Conservation (phyloP, 2,329 filamentous ascomycete species). For the Cordyceps cicadae region DNA sequence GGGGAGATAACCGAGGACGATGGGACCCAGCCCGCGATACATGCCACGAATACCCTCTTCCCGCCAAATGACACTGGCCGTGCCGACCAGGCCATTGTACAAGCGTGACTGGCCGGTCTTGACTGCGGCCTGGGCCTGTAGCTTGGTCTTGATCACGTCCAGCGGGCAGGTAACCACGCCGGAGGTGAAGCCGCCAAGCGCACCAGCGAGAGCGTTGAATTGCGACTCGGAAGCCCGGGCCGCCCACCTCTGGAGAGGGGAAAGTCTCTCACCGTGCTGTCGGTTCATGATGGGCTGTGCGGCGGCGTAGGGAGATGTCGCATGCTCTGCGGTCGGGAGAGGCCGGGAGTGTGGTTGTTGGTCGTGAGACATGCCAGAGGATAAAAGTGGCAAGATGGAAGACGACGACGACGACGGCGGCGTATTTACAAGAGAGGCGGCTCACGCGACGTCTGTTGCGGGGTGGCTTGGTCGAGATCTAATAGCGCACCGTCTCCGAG, state of each 20-base stretch:
- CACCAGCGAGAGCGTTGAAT: constrained; percentile 80
- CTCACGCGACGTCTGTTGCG: not conserved
- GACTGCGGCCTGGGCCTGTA: constrained; percentile 73
- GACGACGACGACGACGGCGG: not conserved
- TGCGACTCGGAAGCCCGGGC: constrained; percentile 49
- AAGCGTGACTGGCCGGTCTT: constrained; percentile 48
- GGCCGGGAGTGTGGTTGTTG: constrained; percentile 27
- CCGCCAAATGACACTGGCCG: constrained; percentile 73
- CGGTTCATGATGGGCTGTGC: not conserved
- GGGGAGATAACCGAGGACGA: constrained; percentile 89
- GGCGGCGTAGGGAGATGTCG: constrained; percentile 26
- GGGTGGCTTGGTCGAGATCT: not conserved
- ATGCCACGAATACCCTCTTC: constrained; percentile 85
- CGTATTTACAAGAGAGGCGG: not conserved
- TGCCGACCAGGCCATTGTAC: constrained; percentile 83
- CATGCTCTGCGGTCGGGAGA: constrained; percentile 28
- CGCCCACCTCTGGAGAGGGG: constrained; percentile 48
- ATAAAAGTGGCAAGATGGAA: not conserved
- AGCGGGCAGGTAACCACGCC: constrained; percentile 93
- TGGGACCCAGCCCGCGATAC: constrained; percentile 88
- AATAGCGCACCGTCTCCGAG: constrained; percentile 13
- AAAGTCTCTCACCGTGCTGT: constrained; percentile 24
- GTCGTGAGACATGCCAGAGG: constrained; percentile 44
- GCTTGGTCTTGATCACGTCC: constrained; percentile 97
- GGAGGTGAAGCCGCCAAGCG: constrained; percentile 82